Evolutionary conservation across 345 rosid genomes (phyloP).

Genomic region (Euphorbia peplus): DNA sequence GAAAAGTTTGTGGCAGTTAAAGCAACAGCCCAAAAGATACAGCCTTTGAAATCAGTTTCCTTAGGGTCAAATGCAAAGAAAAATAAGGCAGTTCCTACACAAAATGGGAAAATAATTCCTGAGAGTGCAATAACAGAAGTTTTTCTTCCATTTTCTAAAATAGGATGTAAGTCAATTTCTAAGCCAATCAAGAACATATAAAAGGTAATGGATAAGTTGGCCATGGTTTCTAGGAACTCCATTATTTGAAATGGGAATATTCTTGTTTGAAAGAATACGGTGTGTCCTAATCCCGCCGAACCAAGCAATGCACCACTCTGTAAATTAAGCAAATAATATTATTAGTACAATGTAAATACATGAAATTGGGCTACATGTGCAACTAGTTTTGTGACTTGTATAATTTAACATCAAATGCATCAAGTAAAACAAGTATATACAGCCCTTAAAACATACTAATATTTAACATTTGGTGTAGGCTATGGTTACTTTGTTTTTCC

Average conservation of each 20-base stretch:
- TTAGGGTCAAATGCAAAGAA: background rate
- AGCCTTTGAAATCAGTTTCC: conserved; percentile 15
- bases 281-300: background rate
- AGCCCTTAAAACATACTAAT: too few species aligned
- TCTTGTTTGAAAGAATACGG: background rate
- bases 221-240: conserved; percentile 12
- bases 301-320: conserved; percentile 18
- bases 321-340: background rate
- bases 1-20: conserved; percentile 56
- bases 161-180: conserved; percentile 20
- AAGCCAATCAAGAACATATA: conserved; percentile 28
- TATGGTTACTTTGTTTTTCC: too few species aligned
- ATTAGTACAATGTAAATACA: too few species aligned
- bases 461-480: too few species aligned
- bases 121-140: conserved; percentile 2
- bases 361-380: too few species aligned
- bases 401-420: too few species aligned
- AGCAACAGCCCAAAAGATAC: conserved; percentile 37
- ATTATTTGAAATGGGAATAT: background rate
- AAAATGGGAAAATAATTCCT: conserved; percentile 9
- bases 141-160: background rate
- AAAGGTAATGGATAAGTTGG: conserved; percentile 10
- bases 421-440: too few species aligned
- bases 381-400: too few species aligned
- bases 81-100: background rate